Evolutionary conservation across 2,329 filamentous ascomycete species (phyloP).

Genomic region (Teratosphaeria zuluensis): DNA sequence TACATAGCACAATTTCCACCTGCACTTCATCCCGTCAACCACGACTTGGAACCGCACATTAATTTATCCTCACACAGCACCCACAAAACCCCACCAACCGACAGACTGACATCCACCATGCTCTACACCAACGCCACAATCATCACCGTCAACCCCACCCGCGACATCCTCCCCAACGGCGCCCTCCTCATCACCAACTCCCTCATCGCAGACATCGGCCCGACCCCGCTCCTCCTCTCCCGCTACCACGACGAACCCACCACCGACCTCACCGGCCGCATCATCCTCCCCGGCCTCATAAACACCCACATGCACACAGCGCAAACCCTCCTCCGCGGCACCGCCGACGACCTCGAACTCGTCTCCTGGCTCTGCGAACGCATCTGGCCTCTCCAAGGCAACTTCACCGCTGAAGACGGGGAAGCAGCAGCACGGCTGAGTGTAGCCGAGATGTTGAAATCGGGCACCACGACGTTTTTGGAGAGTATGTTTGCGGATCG

Average conservation of each 20-base stretch:
- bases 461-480: slow-evolving; percentile 43
- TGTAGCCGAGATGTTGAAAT: slow-evolving; percentile 43
- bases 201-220: slow-evolving; percentile 37
- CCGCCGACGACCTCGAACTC: slow-evolving; percentile 41
- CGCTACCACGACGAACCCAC: slow-evolving; percentile 24
- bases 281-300: slow-evolving; percentile 42
- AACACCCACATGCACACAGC: slow-evolving; percentile 44
- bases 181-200: slow-evolving; percentile 33
- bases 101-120: too few species aligned
- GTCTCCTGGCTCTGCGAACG: slow-evolving; percentile 44
- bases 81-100: too few species aligned
- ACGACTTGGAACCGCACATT: too few species aligned
- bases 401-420: slow-evolving; percentile 38
- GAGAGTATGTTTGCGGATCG: slow-evolving; percentile 44
- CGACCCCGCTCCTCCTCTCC: slow-evolving; percentile 24
- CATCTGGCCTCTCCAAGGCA: slow-evolving; percentile 41
- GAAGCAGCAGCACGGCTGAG: slow-evolving; percentile 40
- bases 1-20: too few species aligned
- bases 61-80: too few species aligned
- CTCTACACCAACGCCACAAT: slow-evolving; percentile 43
- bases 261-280: slow-evolving; percentile 31
- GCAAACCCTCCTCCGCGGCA: slow-evolving; percentile 40
- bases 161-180: slow-evolving; percentile 40
- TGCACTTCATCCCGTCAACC: too few species aligned
- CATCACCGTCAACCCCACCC: slow-evolving; percentile 39